A percentile compares a stretch with the other conserved stretches of the same genome.
phyloP scores from a whole-genome alignment of 805 yeast species.

The Candida manassasensis region DNA sequence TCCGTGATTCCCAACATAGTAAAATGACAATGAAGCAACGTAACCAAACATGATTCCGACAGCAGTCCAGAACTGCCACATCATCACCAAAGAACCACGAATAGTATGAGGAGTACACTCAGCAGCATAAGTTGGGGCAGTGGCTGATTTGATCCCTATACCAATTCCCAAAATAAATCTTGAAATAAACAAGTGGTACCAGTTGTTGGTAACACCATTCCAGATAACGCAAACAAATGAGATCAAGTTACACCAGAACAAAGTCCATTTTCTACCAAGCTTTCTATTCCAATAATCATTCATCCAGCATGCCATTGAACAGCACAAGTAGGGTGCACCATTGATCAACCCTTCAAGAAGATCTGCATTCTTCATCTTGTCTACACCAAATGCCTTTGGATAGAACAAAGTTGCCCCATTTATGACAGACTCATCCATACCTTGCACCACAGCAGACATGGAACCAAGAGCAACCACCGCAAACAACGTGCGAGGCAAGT shows the following conservation, averaged over 20 bases:
- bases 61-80: constrained; percentile 73
- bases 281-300: constrained; percentile 47
- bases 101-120: constrained; percentile 55
- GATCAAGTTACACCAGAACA: constrained; percentile 55
- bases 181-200: constrained; percentile 46
- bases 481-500: constrained; percentile 45
- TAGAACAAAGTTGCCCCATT: constrained; percentile 64
- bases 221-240: constrained; percentile 61
- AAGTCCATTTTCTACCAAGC: constrained; percentile 57
- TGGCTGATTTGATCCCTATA: constrained; percentile 62
- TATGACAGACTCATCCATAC: constrained; percentile 69
- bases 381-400: constrained; percentile 50
- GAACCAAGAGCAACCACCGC: constrained; percentile 57
- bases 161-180: constrained; percentile 51
- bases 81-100: constrained; percentile 64
- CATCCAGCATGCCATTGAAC: constrained; percentile 60
- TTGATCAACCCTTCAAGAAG: constrained; percentile 60
- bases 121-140: constrained; percentile 64
- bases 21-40: constrained; percentile 56
- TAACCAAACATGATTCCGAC: constrained; percentile 68
- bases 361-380: constrained; percentile 37
- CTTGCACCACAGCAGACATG: constrained; percentile 68
- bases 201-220: constrained; percentile 60
- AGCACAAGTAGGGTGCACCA: constrained; percentile 62
- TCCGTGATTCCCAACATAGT: constrained; percentile 44